A percentile compares a stretch with the other conserved stretches of the same genome.
Conservation (phyloP, 202 grass and related monocot genomes). For the Zizania palustris region DNA sequence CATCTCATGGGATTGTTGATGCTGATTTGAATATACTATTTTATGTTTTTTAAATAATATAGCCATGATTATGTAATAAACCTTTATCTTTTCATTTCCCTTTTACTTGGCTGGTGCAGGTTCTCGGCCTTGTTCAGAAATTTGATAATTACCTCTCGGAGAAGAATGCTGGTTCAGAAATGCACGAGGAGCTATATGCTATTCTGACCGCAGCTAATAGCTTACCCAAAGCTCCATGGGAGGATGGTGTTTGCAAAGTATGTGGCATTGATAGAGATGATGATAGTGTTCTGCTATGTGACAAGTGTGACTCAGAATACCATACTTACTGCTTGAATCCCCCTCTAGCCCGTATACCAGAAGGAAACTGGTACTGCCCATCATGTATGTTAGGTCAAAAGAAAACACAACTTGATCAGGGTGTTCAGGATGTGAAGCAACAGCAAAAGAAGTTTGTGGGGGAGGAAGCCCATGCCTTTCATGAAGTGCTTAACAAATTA, state of each 20-base stretch:
- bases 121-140: constrained; percentile 72
- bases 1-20: not conserved
- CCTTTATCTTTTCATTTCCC: constrained; percentile 12
- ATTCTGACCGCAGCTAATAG: constrained; percentile 60
- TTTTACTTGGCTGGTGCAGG: constrained; percentile 56
- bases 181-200: constrained; percentile 63
- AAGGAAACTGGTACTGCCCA: constrained; percentile 96
- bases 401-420: constrained; percentile 42
- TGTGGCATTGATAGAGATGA: constrained; percentile 95
- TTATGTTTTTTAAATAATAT: constrained; percentile 19
- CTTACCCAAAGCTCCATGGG: constrained; percentile 91
- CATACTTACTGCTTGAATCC: constrained; percentile 96
- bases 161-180: constrained; percentile 52
- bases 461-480: constrained; percentile 64
- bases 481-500: constrained; percentile 60
- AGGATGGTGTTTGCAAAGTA: constrained; percentile 98
- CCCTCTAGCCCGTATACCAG: constrained; percentile 82
- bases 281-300: constrained; percentile 87
- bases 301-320: constrained; percentile 95
- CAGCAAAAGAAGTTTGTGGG: constrained; percentile 51
- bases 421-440: constrained; percentile 44
- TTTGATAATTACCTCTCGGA: constrained; percentile 54
- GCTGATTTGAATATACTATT: constrained; percentile 34
- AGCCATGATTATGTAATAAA: constrained; percentile 24
- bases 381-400: constrained; percentile 62